phyloP scores from a whole-genome alignment of 345 rosid genomes.

The Ceriops zippeliana region DNA sequence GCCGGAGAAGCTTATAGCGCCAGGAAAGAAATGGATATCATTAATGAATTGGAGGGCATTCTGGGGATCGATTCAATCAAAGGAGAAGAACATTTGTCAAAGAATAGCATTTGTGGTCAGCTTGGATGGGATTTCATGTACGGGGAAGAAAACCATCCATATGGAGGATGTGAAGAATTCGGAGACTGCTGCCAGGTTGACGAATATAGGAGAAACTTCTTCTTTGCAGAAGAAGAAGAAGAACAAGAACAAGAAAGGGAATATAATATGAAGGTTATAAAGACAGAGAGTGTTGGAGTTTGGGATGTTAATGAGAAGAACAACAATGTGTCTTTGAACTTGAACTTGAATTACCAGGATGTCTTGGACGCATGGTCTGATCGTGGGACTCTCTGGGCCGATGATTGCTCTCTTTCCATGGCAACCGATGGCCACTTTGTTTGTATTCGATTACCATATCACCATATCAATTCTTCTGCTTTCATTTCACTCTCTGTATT shows the following conservation, averaged over 20 bases:
- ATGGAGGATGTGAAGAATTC: slow-evolving; percentile 28
- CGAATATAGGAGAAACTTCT: not conserved
- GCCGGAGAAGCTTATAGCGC: not conserved
- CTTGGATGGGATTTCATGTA: slow-evolving; percentile 41
- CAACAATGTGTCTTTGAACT: slow-evolving; percentile 38
- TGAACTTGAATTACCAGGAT: slow-evolving; percentile 72
- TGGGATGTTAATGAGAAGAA: slow-evolving; percentile 40
- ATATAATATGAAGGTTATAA: slow-evolving; percentile 10
- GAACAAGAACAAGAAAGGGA: not conserved
- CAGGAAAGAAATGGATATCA: slow-evolving; percentile 15
- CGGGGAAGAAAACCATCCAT: slow-evolving; percentile 27
- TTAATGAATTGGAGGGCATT: slow-evolving; percentile 33
- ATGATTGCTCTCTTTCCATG: slow-evolving; percentile 30
- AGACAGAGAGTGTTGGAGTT: slow-evolving; percentile 34
- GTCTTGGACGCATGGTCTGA: slow-evolving; percentile 72
- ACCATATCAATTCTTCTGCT: not conserved
- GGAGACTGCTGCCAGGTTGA: slow-evolving; percentile 10
- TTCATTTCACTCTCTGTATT: not conserved
- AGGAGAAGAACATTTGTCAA: slow-evolving; percentile 18
- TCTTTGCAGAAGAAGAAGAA: slow-evolving; percentile 7
- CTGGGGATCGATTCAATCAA: slow-evolving; percentile 21
- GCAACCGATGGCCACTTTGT: slow-evolving; percentile 39
- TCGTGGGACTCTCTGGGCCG: slow-evolving; percentile 42
- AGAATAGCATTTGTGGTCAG: not conserved
- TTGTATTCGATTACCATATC: slow-evolving; percentile 20